A percentile compares a stretch with the other conserved stretches of the same genome.
Conservation (phyloP, 2,329 filamentous ascomycete species). For the Diaporthe ampelina region DNA sequence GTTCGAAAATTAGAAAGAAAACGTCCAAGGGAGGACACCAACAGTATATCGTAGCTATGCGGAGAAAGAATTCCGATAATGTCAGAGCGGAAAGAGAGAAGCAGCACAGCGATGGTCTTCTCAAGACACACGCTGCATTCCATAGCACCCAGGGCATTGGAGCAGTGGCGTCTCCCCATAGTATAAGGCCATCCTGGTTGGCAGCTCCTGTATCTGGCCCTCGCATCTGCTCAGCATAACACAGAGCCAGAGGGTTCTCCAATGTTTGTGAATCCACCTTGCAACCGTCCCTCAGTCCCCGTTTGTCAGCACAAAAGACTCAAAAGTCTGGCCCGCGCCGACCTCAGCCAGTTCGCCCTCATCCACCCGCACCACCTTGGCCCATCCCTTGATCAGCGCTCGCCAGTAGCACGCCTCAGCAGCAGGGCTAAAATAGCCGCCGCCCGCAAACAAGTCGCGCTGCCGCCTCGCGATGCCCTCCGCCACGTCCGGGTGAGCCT, state of each 20-base stretch:
- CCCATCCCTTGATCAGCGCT: conserved; percentile 63
- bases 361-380: conserved; percentile 54
- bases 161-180: background rate
- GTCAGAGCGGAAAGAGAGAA: background rate
- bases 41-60: background rate
- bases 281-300: conserved; percentile 40
- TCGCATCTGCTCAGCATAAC: background rate
- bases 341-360: conserved; percentile 52
- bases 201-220: background rate
- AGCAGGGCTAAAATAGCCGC: conserved; percentile 63
- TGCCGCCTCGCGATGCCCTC: conserved; percentile 63
- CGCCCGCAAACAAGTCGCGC: conserved; percentile 57
- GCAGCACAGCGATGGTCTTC: background rate
- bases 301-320: conserved; percentile 54
- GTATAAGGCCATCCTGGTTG: background rate
- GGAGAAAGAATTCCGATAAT: background rate
- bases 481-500: conserved; percentile 58
- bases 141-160: background rate
- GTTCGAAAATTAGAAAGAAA: background rate
- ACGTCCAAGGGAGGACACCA: background rate
- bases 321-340: conserved; percentile 54
- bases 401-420: conserved; percentile 69
- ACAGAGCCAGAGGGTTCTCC: background rate
- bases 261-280: background rate
- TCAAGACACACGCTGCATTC: background rate